Base-by-base conservation (phyloP, 257 asterid species). In the Haberlea rhodopensis region DNA sequence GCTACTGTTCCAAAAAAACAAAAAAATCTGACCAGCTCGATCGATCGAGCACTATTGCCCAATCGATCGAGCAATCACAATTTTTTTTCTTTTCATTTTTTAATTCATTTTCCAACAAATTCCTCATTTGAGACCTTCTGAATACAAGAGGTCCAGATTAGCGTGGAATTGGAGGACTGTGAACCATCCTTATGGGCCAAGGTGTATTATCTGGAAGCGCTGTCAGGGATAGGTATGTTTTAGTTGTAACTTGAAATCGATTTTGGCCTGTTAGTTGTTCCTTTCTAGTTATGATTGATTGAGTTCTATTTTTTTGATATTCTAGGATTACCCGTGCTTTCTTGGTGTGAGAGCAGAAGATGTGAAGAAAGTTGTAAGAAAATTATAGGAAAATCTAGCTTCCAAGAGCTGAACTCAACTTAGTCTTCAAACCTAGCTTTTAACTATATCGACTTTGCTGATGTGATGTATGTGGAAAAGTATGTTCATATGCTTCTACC, bases 51-150 rank as follows among this genome's bases (percentile, higher is more conserved):
- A n/a, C n/a, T n/a, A n/a, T n/a, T n/a, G n/a, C n/a, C n/a, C n/a
- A n/a, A n/a, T n/a, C n/a, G n/a, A n/a, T n/a, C n/a, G n/a, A n/a
- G n/a, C n/a, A n/a, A n/a, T n/a, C n/a, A n/a, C n/a, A n/a, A n/a
- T n/a, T n/a, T n/a, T n/a, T n/a, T n/a, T n/a, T n/a, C n/a, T n/a
- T n/a, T n/a, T n/a, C n/a, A n/a, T n/a, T n/a, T n/a, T n/a, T n/a
- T n/a, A n/a, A n/a, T n/a, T n/a, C n/a, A n/a, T n/a, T n/a, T n/a
- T n/a, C n/a, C n/a, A 49, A 60, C 73, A 83, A 90, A 80, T 86
- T 84, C 90, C 94, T 67, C 90, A 86, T 61, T 62, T 86, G 78
- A 76, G 94, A 70, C 95, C 95, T 43, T 70, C 90, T 74, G 90
- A 86, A 61, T 86, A 84, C 84, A 86, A 84, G 84, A 86, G 90